phyloP scores from a whole-genome alignment of 257 asterid genomes.

The Nyctanthes arbortristis region DNA sequence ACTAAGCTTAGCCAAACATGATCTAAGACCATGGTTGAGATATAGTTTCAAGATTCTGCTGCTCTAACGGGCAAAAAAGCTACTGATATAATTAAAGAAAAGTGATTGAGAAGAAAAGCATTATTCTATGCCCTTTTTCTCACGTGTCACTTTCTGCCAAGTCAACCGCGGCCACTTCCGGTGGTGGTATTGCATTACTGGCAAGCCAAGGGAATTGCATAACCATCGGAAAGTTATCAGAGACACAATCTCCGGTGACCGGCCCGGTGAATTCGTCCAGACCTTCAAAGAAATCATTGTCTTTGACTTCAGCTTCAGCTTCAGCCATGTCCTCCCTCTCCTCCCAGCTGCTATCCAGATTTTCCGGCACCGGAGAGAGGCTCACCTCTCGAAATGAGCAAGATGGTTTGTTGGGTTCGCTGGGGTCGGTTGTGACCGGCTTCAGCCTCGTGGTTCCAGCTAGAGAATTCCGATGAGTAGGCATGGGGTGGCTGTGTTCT shows the following conservation, averaged over 20 bases:
- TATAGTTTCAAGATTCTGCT: conserved; percentile 59
- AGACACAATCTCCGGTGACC: conserved; percentile 29
- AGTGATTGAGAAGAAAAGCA: conserved; percentile 69
- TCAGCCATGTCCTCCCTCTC: too few relatives aligned
- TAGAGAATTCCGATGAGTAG: conserved; percentile 86
- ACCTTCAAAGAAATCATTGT: conserved; percentile 79
- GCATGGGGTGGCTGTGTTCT: conserved; percentile 94
- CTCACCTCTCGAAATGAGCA: conserved; percentile 40
- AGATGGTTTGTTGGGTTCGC: conserved; percentile 40
- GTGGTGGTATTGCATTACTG: conserved; percentile 46
- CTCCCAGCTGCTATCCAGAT: too few relatives aligned
- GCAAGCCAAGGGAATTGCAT: conserved; percentile 57
- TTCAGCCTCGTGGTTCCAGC: conserved; percentile 87
- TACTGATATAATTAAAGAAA: conserved; percentile 39
- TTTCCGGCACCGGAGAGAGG: conserved; percentile 49
- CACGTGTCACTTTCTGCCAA: too few relatives aligned
- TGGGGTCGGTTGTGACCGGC: conserved; percentile 36
- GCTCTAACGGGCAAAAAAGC: conserved; percentile 45
- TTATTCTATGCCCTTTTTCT: conserved; percentile 25
- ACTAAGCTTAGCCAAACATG: too few relatives aligned
- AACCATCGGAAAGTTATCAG: conserved; percentile 37
- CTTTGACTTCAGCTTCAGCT: too few relatives aligned
- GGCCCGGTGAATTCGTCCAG: conserved; percentile 59
- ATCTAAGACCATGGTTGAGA: too few relatives aligned
- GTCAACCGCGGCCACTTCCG: conserved; percentile 69